These are phyloP conservation scores for Mallotus nudiflorus DNA, from an alignment of 345 rosid genomes.

Conservation along the genomic window DNA sequence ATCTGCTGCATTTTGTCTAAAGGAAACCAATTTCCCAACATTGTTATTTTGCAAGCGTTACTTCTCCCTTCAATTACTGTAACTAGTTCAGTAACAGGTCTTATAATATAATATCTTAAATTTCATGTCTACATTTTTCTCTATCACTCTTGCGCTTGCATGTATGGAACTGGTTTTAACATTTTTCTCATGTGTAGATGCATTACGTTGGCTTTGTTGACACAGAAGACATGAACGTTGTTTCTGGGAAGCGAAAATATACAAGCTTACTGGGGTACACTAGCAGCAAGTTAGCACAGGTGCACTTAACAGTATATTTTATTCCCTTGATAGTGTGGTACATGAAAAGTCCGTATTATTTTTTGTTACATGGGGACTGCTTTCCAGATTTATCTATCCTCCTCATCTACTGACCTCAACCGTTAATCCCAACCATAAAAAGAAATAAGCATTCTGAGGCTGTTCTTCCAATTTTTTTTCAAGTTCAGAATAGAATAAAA, in stretches of 20 bases:
- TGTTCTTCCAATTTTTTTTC: neutral
- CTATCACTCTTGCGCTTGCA: constrained; percentile 10
- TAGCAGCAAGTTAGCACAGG: constrained; percentile 93
- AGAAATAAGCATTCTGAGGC: neutral
- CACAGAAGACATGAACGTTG: constrained; percentile 84
- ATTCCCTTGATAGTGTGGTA: neutral
- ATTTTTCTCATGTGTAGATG: constrained; percentile 54
- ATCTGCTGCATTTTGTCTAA: neutral
- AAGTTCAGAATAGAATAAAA: too few species aligned
- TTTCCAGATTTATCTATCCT: too few species aligned
- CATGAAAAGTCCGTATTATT: too few species aligned
- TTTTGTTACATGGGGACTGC: neutral
- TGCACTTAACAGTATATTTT: constrained; percentile 26
- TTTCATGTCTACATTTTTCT: constrained; percentile 16
- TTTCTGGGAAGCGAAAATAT: constrained; percentile 71
- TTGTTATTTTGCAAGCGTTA: neutral
- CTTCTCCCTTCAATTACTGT: neutral
- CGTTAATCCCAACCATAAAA: too few species aligned
- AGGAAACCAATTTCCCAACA: neutral
- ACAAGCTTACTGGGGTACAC: constrained; percentile 73
- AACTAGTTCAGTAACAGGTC: constrained; percentile 8
- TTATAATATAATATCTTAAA: neutral
- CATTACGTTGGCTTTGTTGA: constrained; percentile 88
- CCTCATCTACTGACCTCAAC: too few species aligned
- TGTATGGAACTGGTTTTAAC: constrained; percentile 11